Evolutionary conservation across 2,329 filamentous ascomycete species (phyloP), one percentile per base, ranked within the genome.

Genomic region (Tolypocladium amazonense): DNA sequence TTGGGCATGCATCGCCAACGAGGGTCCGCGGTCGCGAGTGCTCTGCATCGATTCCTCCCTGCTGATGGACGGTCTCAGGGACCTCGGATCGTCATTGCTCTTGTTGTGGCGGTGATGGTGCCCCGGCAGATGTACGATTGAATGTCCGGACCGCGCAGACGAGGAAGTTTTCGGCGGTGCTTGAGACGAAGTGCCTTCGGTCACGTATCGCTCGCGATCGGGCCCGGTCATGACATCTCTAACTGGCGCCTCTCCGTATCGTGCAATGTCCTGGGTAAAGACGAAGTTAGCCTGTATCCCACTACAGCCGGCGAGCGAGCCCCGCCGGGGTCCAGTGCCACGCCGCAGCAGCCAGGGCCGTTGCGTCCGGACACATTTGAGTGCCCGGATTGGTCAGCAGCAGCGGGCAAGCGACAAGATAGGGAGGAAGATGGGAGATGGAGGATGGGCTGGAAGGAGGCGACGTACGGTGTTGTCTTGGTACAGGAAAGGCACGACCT

Each of bases 401-500:
- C 30, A 20, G 33, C 45, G 8, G 35, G 23, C 25, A 50, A 6
- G 38, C 47, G 52, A 25, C 9, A 50, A 57, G 47, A 25, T 12
- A 15, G 43, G 43, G 43, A 25, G 23, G 35, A 56, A 47, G 60
- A 62, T 27, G 9, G 23, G 37, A 47, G 20, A 59, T 58, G 56
- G 58, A 53, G 58, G 59, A 50, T 59, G 63, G 65, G 62, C 66
- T 63, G 65, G 65, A 69, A 61, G 62, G 60, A 60, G 5, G 60
- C 59, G 63, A 81, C 86, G 78, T 73, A 90, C 88, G 77, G 90
- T 71, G 61, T 75, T 76, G 61, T 94, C 90, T 74, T 97, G 94
- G 71, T 94, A 97, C 63, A 96, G 82, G 81, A 96, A 99, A n/a
- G 94, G 94, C 45, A 96, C 94, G 60, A 99, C 92, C 74, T 97